Conservation (phyloP, 768 basidiomycete genomes). For the Sarcodon aspratus region DNA sequence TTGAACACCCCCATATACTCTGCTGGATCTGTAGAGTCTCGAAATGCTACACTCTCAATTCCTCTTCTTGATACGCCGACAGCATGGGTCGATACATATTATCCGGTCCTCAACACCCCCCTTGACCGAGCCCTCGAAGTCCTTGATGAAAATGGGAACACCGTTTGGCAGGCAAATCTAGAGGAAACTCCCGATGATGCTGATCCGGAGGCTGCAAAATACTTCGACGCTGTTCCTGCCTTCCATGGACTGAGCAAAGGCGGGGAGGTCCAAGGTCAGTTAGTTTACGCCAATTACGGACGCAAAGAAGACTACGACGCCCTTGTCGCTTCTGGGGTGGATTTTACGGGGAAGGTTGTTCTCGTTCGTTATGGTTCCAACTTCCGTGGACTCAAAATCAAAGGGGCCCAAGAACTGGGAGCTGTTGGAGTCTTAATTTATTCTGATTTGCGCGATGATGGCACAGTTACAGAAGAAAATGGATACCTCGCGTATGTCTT, state of each 20-base stretch:
- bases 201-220: conserved; percentile 63
- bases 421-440: conserved; percentile 74
- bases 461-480: conserved; percentile 61
- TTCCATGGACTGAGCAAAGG: conserved; percentile 80
- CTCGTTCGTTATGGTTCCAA: conserved; percentile 65
- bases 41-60: conserved; percentile 50
- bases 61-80: conserved; percentile 32
- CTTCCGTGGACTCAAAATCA: conserved; percentile 85
- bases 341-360: conserved; percentile 70
- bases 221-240: conserved; percentile 56
- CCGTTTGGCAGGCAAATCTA: conserved; percentile 62
- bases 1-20: conserved; percentile 44
- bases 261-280: conserved; percentile 60
- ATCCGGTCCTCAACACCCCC: conserved; percentile 77
- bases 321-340: conserved; percentile 47
- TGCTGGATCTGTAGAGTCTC: conserved; percentile 59
- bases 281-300: conserved; percentile 78
- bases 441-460: conserved; percentile 80
- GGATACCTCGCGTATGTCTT: conserved; percentile 47
- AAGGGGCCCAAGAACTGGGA: conserved; percentile 76
- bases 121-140: conserved; percentile 59
- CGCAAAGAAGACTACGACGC: conserved; percentile 61
- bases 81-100: conserved; percentile 84
- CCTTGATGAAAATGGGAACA: conserved; percentile 38
- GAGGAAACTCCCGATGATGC: conserved; percentile 61